Conservation (phyloP, 441 rosid species). For the Jatropha podagrica region DNA sequence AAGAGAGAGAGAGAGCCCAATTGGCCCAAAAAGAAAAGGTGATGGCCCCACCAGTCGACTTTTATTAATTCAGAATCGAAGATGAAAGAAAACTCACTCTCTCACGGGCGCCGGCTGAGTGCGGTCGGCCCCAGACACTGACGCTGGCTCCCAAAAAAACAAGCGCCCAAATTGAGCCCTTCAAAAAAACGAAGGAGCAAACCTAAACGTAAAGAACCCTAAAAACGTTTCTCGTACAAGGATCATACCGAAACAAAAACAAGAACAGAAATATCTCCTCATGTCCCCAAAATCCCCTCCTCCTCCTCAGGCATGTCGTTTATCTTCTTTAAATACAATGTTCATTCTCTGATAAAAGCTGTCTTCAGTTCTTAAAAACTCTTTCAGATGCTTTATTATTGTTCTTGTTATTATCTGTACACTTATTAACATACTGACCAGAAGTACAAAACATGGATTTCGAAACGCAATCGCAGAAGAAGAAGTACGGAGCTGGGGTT, state of each 20-base stretch:
- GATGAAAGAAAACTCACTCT: too few species aligned
- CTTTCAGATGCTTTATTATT: neutral
- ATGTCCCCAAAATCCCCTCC: constrained; percentile 4
- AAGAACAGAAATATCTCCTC: neutral
- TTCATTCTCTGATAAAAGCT: too few species aligned
- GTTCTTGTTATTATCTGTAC: neutral
- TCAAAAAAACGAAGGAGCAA: neutral
- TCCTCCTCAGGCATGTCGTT: neutral
- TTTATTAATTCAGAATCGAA: too few species aligned
- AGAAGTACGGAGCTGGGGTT: constrained; percentile 33
- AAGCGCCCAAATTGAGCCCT: constrained; percentile 8
- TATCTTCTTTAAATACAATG: too few species aligned
- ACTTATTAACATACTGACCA: neutral
- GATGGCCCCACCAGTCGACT: too few species aligned
- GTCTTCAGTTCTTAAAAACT: too few species aligned
- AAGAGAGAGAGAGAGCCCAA: too few species aligned
- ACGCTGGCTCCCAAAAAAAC: neutral
- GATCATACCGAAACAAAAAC: too few species aligned
- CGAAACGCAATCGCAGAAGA: constrained; percentile 51
- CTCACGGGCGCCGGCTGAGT: too few species aligned
- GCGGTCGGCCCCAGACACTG: neutral
- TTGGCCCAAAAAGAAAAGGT: too few species aligned
- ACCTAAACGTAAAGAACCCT: neutral
- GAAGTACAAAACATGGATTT: constrained; percentile 27
- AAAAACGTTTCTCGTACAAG: neutral